phyloP scores from a whole-genome alignment of 2,329 filamentous ascomycete genomes.

The Aureobasidium sp. region DNA sequence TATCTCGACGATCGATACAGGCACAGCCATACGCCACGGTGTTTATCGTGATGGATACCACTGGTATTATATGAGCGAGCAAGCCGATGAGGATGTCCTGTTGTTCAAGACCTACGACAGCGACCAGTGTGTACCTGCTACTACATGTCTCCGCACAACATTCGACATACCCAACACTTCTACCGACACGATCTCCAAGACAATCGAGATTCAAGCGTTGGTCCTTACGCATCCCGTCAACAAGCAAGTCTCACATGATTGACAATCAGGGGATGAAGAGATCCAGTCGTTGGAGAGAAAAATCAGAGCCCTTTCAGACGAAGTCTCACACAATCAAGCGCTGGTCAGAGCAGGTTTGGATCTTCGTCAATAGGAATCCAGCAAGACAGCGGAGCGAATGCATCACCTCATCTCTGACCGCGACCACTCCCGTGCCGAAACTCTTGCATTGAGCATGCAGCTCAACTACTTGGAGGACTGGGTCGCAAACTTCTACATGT shows the following conservation, averaged over 20 bases:
- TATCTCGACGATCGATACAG: slow-evolving; percentile 19
- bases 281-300: neutral
- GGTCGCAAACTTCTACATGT: neutral
- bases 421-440: slow-evolving; percentile 12
- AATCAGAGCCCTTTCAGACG: neutral
- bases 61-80: slow-evolving; percentile 24
- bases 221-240: slow-evolving; percentile 22
- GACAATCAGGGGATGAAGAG: neutral
- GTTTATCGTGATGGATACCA: slow-evolving; percentile 22
- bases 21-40: slow-evolving; percentile 19
- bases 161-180: slow-evolving; percentile 18
- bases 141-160: slow-evolving; percentile 21
- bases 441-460: slow-evolving; percentile 7
- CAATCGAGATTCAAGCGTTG: slow-evolving; percentile 22
- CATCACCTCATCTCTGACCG: slow-evolving; percentile 15
- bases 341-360: neutral
- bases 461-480: slow-evolving; percentile 15
- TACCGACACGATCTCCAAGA: neutral
- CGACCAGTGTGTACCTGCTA: slow-evolving; percentile 16
- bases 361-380: neutral
- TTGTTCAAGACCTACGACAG: slow-evolving; percentile 24
- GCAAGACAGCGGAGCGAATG: neutral
- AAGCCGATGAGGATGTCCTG: slow-evolving; percentile 20
- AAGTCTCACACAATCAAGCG: neutral
- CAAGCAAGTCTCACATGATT: neutral